These are phyloP conservation scores for Xylariaceae sp. DNA, from an alignment of 2,329 filamentous ascomycete species.

Conservation along the genomic window DNA sequence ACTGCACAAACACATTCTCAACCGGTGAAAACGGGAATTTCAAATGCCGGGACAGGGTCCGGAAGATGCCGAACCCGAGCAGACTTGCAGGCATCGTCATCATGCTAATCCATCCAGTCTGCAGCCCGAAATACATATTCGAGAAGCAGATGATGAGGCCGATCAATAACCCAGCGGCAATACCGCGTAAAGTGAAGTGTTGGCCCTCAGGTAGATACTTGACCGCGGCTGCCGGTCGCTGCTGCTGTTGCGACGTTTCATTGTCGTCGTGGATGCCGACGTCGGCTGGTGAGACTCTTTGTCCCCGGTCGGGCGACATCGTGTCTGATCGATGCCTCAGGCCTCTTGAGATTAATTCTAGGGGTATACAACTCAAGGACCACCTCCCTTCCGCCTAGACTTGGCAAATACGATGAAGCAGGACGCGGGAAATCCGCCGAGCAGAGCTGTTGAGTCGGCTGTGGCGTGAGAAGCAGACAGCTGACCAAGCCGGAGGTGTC, in stretches of 20 bases:
- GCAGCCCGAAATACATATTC: conserved; percentile 98
- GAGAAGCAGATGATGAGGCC: conserved; percentile 91
- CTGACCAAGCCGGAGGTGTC: background rate
- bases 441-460: background rate
- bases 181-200: conserved; percentile 81
- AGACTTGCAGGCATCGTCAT: conserved; percentile 97
- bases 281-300: conserved; percentile 7
- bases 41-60: conserved; percentile 67
- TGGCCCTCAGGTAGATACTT: conserved; percentile 41
- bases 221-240: conserved; percentile 14
- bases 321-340: background rate
- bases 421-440: background rate
- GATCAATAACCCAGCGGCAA: conserved; percentile 75
- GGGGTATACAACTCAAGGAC: background rate
- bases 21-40: conserved; percentile 84
- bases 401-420: background rate
- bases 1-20: conserved; percentile 95
- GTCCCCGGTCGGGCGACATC: conserved; percentile 30
- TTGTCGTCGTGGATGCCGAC: conserved; percentile 5
- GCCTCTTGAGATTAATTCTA: background rate
- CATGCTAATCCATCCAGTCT: conserved; percentile 69
- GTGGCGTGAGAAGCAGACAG: background rate
- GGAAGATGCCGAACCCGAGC: conserved; percentile 93
- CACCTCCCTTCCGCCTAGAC: background rate
- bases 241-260: conserved; percentile 7